Evolutionary conservation across 108 stramenopile genomes (phyloP), one percentile per base, ranked within the genome.

Genomic region (Skeletonema marinoi): DNA sequence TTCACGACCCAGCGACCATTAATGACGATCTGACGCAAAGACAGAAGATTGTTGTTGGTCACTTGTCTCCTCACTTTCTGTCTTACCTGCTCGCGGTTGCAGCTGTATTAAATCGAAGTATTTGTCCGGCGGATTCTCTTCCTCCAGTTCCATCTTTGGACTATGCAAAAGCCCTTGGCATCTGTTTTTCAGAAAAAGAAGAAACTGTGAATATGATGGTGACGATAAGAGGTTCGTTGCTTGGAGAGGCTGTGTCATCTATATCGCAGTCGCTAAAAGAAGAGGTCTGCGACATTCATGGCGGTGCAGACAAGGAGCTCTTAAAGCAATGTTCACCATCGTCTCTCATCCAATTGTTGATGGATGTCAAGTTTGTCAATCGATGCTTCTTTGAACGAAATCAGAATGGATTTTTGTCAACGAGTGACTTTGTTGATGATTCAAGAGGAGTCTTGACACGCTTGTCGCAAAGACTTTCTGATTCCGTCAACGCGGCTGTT

Each of bases 41-140:
- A 10, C 29, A 51, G 30, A 62, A 19, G 3, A 48, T 64, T 3
- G 61, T 84, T 19, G 86, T 90, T 66, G 87, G 88, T 0, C 87
- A 86, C 46, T 90, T 92, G 48, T 96, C 95, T 1, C 88, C 90
- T 1, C 82, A 90, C 65, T 64, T 93, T 65, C 75, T 88, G 10
- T 88, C 87, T 10, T 93, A 84, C 74, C 42, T 96, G 17, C 68
- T 91, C n/a, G 75, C 85, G 8, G 66, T 92, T 9, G 72, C 92
- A 16, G 87, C 82, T 32, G 75, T 87, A 16, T 73, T 96, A 58
- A 92, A 96, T 77, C 90, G 88, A 65, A 88, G 86, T 51, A 73
- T 92, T 7, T 92, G 88, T 71, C 95, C 92, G 8, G 85, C 91
- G 2, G 95, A 96, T 89, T 92, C 92, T 17, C 71, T 95, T 16